Evolutionary conservation across 805 yeast genomes (phyloP).

Genomic region (Wickerhamiella slavikovae): DNA sequence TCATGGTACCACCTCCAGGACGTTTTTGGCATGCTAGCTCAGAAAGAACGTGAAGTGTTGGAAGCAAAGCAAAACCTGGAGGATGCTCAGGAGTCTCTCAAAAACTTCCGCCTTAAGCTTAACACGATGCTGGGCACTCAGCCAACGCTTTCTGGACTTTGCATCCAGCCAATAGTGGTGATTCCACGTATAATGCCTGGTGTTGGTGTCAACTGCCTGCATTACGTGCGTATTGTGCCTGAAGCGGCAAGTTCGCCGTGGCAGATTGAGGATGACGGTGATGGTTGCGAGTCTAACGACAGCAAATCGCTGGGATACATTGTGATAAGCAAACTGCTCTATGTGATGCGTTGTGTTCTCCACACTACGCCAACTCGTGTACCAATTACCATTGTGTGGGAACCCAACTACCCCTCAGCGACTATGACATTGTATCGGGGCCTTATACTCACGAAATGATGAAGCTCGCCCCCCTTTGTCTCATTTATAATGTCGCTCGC

Average conservation of each 20-base stretch:
- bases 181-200: constrained; percentile 6
- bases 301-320: constrained; percentile 2
- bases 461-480: too few relatives aligned
- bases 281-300: not conserved
- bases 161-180: constrained; percentile 7
- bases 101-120: constrained; percentile 9
- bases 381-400: constrained; percentile 6
- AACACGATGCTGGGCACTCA: constrained; percentile 7
- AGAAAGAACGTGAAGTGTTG: constrained; percentile 17
- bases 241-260: not conserved
- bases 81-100: constrained; percentile 14
- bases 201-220: constrained; percentile 10
- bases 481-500: too few relatives aligned
- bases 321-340: constrained; percentile 9
- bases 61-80: constrained; percentile 16
- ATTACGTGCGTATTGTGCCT: constrained; percentile 2
- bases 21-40: constrained; percentile 15
- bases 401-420: constrained; percentile 12
- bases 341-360: constrained; percentile 9
- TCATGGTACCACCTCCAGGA: too few relatives aligned
- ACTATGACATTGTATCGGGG: constrained; percentile 9
- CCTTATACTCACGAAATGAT: too few relatives aligned
- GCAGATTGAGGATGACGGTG: not conserved
- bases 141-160: constrained; percentile 5
- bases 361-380: constrained; percentile 9